Base-by-base conservation (phyloP, 805 yeast genomes). In the Candida maesae region DNA sequence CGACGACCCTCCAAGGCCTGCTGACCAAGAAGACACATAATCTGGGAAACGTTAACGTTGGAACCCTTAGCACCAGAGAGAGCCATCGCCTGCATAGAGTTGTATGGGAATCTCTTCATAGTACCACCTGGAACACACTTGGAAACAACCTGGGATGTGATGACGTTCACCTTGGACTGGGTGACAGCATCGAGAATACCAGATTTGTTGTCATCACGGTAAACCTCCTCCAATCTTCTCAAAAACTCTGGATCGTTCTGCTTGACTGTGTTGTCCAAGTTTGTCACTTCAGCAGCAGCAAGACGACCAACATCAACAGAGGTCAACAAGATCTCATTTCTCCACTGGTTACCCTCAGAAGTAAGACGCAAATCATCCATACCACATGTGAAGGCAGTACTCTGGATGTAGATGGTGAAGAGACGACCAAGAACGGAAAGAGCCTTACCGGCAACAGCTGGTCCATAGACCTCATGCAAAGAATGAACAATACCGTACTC, bases 41-140 rank as follows among this genome's bases (percentile, higher is more conserved):
- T 95, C 71, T 93, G 99, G 29, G 99, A 91, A 51, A 93, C 98
- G 59, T 93, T 93, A 52, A 93, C 99, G 55, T 86, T 87, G 20
- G 99, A 93, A 61, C 99, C 99, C 69, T 93, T 93, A 46, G 99
- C 99, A 66, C 99, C 99, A 33, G 98, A 91, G 34, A 93, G 71
- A 3, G 99, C 98, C 99, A 93, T 93, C 28, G 96, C 81, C 73
- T 93, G 99, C 98, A 93, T 93, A 28, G 95, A 79, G 67, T 93
- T 93, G 67, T 82, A 74, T 12, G 99, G 99, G 75, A 93, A 93
- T 60, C 81, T 74, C 67, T 93, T 93, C 84, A 87, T 85, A 2
- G 97, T 87, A 59, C 98, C 98, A 29, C 71, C 91, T 34, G 99
- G 99, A 59, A 93, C 90, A 79, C 97, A 88, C 63, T 79, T 80